These are phyloP conservation scores for Blastobotrys indianensis DNA, from an alignment of 1,139 yeast genomes.

Conservation along the genomic window DNA sequence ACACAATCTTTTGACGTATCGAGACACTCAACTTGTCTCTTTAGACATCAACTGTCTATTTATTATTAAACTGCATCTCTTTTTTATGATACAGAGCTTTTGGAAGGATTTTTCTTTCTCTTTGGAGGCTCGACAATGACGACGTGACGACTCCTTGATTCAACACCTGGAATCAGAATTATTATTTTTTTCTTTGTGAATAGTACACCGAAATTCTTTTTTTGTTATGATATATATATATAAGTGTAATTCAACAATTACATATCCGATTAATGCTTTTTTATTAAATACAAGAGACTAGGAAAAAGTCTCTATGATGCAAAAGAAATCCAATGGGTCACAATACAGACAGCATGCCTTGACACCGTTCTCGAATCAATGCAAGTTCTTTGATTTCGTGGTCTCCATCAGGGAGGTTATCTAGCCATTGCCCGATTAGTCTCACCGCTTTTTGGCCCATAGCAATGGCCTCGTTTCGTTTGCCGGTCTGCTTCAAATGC, in stretches of 20 bases:
- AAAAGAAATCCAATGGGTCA: no score
- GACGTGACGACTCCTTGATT: no score
- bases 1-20: no score
- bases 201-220: no score
- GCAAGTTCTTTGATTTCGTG: conserved; percentile 10
- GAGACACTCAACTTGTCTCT: conserved; percentile 1
- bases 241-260: no score
- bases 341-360: conserved; percentile 10
- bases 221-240: no score
- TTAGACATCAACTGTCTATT: conserved; percentile 14
- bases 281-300: no score
- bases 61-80: conserved; percentile 1
- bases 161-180: no score
- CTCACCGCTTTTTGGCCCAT: conserved; percentile 18
- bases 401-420: conserved; percentile 7
- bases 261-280: no score
- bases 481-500: conserved; percentile 14
- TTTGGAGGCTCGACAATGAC: no score
- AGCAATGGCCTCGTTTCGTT: conserved; percentile 16
- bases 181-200: no score
- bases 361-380: conserved; percentile 11
- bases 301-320: no score
- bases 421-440: conserved; percentile 18
- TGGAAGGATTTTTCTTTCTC: not conserved
- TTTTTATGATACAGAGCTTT: conserved; percentile 1